These are phyloP conservation scores for Tetrastigma voinierianum DNA, from an alignment of 164 flowering plant genomes.

Conservation along the genomic window DNA sequence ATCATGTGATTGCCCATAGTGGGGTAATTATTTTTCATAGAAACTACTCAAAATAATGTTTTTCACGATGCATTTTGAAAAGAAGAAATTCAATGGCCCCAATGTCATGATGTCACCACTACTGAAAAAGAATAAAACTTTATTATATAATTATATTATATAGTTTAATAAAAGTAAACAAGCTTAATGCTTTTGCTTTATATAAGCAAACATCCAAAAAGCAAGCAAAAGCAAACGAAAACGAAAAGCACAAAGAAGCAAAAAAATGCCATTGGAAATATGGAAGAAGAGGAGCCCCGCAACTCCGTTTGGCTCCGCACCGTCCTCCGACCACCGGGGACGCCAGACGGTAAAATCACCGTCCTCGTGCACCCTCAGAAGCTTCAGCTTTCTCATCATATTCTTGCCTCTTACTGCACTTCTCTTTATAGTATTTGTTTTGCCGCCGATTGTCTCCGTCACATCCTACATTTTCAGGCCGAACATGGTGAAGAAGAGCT, in stretches of 20 bases:
- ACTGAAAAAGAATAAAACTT: no score
- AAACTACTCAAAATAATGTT: no score
- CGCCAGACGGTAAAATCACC: constrained; percentile 18
- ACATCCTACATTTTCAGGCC: constrained; percentile 42
- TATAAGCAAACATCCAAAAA: constrained; percentile 1
- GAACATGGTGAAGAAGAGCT: constrained; percentile 41
- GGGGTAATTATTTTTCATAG: no score
- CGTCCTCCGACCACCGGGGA: constrained; percentile 16
- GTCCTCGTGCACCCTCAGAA: constrained; percentile 33
- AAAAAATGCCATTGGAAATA: constrained; percentile 1
- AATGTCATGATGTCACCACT: no score
- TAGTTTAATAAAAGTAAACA: no score
- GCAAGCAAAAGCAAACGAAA: constrained; percentile 13
- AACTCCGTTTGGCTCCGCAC: constrained; percentile 53
- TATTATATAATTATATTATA: no score
- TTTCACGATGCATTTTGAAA: no score
- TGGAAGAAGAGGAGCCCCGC: constrained; percentile 33
- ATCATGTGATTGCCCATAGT: no score
- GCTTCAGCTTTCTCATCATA: constrained; percentile 33
- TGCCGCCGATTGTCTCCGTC: constrained; percentile 36
- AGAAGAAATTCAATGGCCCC: no score
- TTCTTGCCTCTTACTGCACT: constrained; percentile 34
- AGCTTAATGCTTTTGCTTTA: no score
- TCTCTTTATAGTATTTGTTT: constrained; percentile 28
- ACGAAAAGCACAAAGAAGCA: constrained; percentile 1